A percentile compares a stretch with the other conserved stretches of the same genome.
phyloP scores from a whole-genome alignment of 2,329 filamentous ascomycete genomes.

The Fonsecaea erecta region DNA sequence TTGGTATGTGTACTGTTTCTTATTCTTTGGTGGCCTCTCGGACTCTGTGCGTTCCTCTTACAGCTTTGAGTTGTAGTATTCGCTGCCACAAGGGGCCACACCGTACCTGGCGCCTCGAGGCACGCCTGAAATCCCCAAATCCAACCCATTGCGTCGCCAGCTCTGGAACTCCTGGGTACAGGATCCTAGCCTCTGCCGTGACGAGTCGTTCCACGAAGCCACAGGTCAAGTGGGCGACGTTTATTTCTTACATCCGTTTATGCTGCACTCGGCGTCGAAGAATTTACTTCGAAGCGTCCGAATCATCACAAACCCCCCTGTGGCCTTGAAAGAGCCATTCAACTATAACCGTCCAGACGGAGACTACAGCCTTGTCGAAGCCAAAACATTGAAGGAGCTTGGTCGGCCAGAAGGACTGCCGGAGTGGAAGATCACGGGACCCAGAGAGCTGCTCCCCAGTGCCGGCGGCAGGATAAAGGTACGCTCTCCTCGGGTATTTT shows the following conservation, averaged over 20 bases:
- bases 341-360: conserved; percentile 53
- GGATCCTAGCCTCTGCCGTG: conserved; percentile 7
- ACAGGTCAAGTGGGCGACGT: conserved; percentile 60
- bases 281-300: conserved; percentile 49
- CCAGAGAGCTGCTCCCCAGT: conserved; percentile 53
- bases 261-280: conserved; percentile 58
- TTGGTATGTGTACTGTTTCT: conserved; percentile 35
- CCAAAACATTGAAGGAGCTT: conserved; percentile 56
- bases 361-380: conserved; percentile 58
- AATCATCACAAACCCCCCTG: conserved; percentile 62
- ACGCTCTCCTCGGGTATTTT: not conserved
- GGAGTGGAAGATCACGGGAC: conserved; percentile 55
- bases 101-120: conserved; percentile 10
- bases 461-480: conserved; percentile 28
- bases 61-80: conserved; percentile 41
- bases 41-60: not conserved
- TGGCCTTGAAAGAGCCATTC: conserved; percentile 57
- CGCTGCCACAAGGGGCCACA: conserved; percentile 67
- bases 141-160: conserved; percentile 5
- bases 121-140: conserved; percentile 16
- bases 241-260: conserved; percentile 59
- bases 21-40: not conserved
- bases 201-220: conserved; percentile 56
- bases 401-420: conserved; percentile 52
- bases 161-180: conserved; percentile 13